Percentiles rank a stretch among this genome's conserved stretches.
phyloP scores from a whole-genome alignment of 306 rosid species.

The Malus domestica region DNA sequence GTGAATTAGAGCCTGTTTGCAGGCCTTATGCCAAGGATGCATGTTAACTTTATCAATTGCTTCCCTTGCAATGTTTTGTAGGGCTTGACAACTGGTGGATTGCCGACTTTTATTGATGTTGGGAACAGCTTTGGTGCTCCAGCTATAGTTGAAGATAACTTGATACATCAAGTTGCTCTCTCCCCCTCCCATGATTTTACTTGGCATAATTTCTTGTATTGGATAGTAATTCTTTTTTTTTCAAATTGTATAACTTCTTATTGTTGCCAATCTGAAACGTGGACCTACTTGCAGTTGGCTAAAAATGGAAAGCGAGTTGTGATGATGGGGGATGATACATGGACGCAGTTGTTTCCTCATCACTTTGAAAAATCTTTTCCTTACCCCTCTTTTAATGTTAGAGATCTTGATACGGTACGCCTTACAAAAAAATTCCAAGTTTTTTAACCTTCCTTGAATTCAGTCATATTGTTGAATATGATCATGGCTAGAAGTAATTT shows the following conservation, averaged over 20 bases:
- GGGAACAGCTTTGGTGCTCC: constrained; percentile 99
- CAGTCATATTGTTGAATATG: neutral
- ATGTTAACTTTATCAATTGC: neutral
- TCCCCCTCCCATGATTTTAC: neutral
- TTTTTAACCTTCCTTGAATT: constrained; percentile 5
- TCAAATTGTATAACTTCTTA: neutral
- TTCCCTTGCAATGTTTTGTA: constrained; percentile 17
- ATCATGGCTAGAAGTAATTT: constrained; percentile 7
- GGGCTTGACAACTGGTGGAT: constrained; percentile 96
- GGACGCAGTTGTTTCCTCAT: constrained; percentile 86
- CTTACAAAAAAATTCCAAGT: neutral
- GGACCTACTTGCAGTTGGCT: constrained; percentile 51
- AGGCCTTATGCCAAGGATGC: neutral
- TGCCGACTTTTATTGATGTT: constrained; percentile 94
- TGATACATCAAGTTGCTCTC: constrained; percentile 2
- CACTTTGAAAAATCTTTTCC: constrained; percentile 79
- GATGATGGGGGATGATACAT: constrained; percentile 99
- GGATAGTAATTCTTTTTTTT: neutral
- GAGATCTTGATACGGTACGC: constrained; percentile 89
- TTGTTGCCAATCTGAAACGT: constrained; percentile 8
- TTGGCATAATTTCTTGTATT: neutral
- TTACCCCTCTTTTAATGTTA: constrained; percentile 89
- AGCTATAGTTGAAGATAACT: constrained; percentile 15
- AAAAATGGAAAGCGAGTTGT: constrained; percentile 84
- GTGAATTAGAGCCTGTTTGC: neutral